Conservation (phyloP, 177 flowering plant genomes). For the Telopea speciosissima region DNA sequence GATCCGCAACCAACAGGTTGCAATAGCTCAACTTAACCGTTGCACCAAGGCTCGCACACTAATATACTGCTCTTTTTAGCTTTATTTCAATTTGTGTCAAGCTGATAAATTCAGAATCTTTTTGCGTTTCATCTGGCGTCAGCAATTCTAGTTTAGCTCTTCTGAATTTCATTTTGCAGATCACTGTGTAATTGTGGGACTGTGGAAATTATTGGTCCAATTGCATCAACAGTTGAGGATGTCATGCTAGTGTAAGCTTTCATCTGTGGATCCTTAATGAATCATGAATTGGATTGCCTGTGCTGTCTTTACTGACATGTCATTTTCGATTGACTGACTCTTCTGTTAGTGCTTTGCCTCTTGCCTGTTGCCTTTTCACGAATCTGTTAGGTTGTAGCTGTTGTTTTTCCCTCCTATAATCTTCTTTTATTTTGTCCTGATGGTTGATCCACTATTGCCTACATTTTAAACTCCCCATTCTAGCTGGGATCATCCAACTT, state of each 20-base stretch:
- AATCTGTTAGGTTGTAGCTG: background rate
- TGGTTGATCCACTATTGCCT: background rate
- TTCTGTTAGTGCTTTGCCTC: background rate
- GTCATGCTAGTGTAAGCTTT: conserved; percentile 69
- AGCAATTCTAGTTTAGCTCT: conserved; percentile 2
- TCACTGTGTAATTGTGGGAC: conserved; percentile 70
- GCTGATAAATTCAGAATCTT: background rate
- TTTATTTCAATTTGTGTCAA: background rate
- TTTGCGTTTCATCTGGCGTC: background rate
- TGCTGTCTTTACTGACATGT: background rate
- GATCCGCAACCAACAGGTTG: too few relatives aligned
- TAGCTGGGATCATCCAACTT: background rate
- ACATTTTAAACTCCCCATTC: background rate
- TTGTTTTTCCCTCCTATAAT: background rate
- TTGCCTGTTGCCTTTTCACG: background rate
- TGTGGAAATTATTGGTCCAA: conserved; percentile 79
- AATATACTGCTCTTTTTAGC: background rate
- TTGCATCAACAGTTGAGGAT: conserved; percentile 86
- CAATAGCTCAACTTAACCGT: too few relatives aligned
- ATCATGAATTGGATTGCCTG: too few relatives aligned
- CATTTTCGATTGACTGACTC: background rate
- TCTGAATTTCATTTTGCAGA: conserved; percentile 29
- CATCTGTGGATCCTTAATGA: background rate
- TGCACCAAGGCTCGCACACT: too few relatives aligned
- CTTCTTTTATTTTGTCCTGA: background rate